Conservation (phyloP, 2,329 filamentous ascomycete species). For the Fusarium verticillioides region DNA sequence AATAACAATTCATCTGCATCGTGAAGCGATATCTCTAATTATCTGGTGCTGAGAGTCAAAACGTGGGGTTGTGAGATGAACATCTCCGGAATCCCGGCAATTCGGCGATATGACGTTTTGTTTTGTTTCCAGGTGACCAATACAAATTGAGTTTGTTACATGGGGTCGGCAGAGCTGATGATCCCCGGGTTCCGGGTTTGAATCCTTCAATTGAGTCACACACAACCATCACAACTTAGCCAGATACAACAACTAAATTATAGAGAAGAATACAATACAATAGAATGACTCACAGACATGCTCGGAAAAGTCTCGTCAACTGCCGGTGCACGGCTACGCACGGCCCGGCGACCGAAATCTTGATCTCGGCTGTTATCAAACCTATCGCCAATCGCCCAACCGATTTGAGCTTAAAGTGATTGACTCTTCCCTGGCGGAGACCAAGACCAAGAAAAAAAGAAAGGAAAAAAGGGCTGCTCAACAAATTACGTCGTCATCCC, state of each 20-base stretch:
- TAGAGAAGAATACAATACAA: background rate
- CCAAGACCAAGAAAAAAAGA: background rate
- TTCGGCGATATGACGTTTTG: constrained; percentile 8
- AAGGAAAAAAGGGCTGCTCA: constrained; percentile 12
- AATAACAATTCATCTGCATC: background rate
- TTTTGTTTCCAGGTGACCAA: background rate
- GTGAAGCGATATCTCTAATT: background rate
- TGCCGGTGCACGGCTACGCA: constrained; percentile 30
- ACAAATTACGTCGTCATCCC: constrained; percentile 25
- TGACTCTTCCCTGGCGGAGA: background rate
- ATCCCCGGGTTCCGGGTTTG: constrained; percentile 5
- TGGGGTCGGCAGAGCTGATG: constrained; percentile 12
- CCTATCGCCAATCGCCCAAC: constrained; percentile 16
- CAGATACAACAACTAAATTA: background rate
- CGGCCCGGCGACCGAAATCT: constrained; percentile 25
- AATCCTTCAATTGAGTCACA: background rate
- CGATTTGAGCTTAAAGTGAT: constrained; percentile 26
- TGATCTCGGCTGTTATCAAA: constrained; percentile 16
- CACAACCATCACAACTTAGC: background rate
- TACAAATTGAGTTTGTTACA: background rate
- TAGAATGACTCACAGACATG: background rate
- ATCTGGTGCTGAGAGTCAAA: background rate
- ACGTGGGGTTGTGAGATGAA: background rate
- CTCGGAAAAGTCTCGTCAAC: constrained; percentile 27
- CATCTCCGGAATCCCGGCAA: constrained; percentile 15